These are phyloP conservation scores for Salix dunnii DNA, from an alignment of 345 rosid species.

Conservation along the genomic window DNA sequence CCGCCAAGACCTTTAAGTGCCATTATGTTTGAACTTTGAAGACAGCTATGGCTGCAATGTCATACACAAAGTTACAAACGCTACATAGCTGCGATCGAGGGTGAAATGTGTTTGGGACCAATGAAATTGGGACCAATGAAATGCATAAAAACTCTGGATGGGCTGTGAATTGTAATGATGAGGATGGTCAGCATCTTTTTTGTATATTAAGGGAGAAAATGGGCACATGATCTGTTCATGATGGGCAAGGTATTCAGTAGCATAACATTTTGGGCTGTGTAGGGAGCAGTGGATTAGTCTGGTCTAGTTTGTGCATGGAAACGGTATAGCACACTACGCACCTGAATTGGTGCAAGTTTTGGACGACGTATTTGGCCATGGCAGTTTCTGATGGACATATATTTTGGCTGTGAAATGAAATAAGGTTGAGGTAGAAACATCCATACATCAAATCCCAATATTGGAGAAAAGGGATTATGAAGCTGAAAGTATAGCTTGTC, in stretches of 20 bases:
- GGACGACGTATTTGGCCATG: conserved; percentile 17
- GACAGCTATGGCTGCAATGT: neutral
- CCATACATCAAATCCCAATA: too few species aligned
- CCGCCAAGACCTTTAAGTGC: too few species aligned
- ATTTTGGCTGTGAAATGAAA: too few species aligned
- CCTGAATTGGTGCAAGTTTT: conserved; percentile 31
- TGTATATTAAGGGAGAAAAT: conserved; percentile 19
- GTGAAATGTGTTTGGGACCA: neutral
- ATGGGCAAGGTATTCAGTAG: conserved; percentile 36
- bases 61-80: neutral
- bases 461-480: too few species aligned
- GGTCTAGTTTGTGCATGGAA: conserved; percentile 38
- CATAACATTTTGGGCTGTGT: neutral
- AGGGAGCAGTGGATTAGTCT: neutral
- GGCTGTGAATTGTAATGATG: conserved; percentile 8
- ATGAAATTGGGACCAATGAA: neutral
- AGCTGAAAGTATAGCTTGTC: too few species aligned
- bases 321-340: conserved; percentile 50
- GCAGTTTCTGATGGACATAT: conserved; percentile 4
- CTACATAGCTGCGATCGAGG: neutral
- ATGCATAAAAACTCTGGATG: neutral
- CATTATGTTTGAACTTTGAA: neutral
- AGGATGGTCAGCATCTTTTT: conserved; percentile 2
- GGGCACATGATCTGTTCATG: conserved; percentile 42
- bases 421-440: too few species aligned